Evolutionary conservation across 2,329 filamentous ascomycete genomes (phyloP), one percentile per base, ranked within the genome.

Genomic region (Didymosphaeria variabile): DNA sequence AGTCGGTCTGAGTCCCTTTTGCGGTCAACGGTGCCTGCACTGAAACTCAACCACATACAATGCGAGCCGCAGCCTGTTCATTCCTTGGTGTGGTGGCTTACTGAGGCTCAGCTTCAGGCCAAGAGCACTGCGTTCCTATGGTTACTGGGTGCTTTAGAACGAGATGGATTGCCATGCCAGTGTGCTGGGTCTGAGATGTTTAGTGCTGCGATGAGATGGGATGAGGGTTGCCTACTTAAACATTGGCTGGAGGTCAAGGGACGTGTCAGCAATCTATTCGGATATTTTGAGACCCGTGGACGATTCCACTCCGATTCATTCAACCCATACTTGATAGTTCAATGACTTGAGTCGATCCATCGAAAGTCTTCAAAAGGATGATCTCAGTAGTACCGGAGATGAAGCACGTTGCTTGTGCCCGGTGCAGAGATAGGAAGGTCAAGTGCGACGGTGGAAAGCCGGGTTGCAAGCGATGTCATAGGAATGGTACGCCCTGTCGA

Each of bases 401-500:
- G 7, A 67, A 63, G 49, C 66, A 68, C 42, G 53, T 66, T 50
- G 66, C 66, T 17, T 68, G 66, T 50, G 45, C 64, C 17, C 55
- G 64, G 3, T 68, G 66, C 36, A 49, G 66, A 36, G 66, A 68
- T 36, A 55, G 66, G 44, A 68, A 68, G 42, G 66, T 68, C 17
- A 63, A 63, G 40, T 68, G 66, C 47, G 66, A 68, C 46, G 66
- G 66, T 1, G 61, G 12, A n/a, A 65, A 62, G 46, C 64, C 62
- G 15, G 53, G 47, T 12, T 68, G 66, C 40, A 52, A 55, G 31
- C 31, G 64, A 40, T 68, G 66, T 55, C 32, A 32, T 21, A 53
- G 56, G 9, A 57, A 55, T 32, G 46, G 59, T 5, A 55, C 58
- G 13, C 26, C 17, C 23, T 68, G 66, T 52, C 49, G 61, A 47